Conservation (phyloP, 1,284 basidiomycete species). For the Irpex lacteus region DNA sequence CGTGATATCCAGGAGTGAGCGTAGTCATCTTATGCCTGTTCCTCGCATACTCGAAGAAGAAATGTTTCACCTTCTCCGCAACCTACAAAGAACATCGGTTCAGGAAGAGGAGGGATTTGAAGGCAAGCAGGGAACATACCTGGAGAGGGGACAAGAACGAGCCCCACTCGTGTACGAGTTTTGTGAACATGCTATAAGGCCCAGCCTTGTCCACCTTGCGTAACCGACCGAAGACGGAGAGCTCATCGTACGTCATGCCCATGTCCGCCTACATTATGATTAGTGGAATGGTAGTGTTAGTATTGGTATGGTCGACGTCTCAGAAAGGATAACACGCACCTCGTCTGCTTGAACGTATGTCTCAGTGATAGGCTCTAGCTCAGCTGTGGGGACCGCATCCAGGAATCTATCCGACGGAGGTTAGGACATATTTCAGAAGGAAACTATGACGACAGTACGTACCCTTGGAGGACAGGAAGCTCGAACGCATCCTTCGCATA, state of each 20-base stretch:
- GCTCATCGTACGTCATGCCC: conserved; percentile 99
- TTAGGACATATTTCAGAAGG: too few relatives aligned
- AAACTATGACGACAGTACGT: conserved; percentile 16
- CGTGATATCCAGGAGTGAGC: conserved; percentile 94
- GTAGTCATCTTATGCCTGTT: conserved; percentile 99
- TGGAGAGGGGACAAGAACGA: conserved; percentile 74
- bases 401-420: conserved; percentile 64
- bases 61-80: conserved; percentile 95
- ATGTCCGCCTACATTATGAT: conserved; percentile 72
- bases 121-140: conserved; percentile 38
- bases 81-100: conserved; percentile 50
- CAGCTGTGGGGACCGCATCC: conserved; percentile 90
- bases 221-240: conserved; percentile 90
- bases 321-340: conserved; percentile 35
- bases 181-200: conserved; percentile 95
- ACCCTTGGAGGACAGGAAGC: conserved; percentile 82
- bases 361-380: conserved; percentile 94
- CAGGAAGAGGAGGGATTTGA: background rate
- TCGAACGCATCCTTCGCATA: conserved; percentile 81
- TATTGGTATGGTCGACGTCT: background rate
- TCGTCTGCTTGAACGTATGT: conserved; percentile 96
- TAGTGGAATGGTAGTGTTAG: background rate
- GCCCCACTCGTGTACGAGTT: conserved; percentile 93
- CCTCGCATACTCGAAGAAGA: conserved; percentile 96
- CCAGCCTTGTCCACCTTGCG: conserved; percentile 97